Conservation (phyloP, 495 filamentous ascomycete species). For the Aspergillus homomorphus region DNA sequence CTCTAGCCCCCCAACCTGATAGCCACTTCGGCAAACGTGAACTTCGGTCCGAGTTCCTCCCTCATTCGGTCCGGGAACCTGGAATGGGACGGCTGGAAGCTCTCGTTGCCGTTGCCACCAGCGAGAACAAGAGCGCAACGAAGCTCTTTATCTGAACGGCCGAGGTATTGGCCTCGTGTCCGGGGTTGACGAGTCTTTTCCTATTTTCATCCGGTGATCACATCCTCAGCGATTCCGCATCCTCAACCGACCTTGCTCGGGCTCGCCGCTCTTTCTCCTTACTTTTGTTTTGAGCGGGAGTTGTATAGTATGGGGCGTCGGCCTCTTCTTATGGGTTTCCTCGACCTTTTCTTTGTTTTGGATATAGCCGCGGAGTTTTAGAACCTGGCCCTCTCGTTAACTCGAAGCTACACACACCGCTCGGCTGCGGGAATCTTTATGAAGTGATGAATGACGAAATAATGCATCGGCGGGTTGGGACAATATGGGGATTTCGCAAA, state of each 20-base stretch:
- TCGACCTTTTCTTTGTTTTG: conserved; percentile 11
- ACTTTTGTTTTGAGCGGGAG: conserved; percentile 14
- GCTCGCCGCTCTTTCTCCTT: conserved; percentile 12
- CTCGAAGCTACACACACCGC: conserved; percentile 17
- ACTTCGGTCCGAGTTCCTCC: conserved; percentile 30
- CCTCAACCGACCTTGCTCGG: neutral
- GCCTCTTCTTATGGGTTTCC: conserved; percentile 10
- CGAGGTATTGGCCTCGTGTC: neutral
- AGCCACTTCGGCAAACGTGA: conserved; percentile 35
- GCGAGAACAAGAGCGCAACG: conserved; percentile 64
- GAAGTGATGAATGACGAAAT: conserved; percentile 45
- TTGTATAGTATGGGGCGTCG: conserved; percentile 15
- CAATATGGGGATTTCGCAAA: conserved; percentile 20
- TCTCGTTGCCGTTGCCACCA: conserved; percentile 85
- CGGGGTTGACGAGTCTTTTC: neutral
- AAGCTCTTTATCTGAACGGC: conserved; percentile 35
- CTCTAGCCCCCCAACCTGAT: conserved; percentile 34
- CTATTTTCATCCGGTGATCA: neutral
- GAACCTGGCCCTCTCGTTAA: conserved; percentile 19
- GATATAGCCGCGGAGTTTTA: conserved; percentile 21
- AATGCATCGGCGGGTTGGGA: conserved; percentile 33
- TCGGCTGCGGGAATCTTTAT: conserved; percentile 27
- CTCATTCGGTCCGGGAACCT: conserved; percentile 30
- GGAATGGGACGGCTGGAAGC: conserved; percentile 75
- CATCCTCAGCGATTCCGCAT: neutral